Conservation (phyloP, 2,329 filamentous ascomycete genomes). For the Fusarium sulawesiense region DNA sequence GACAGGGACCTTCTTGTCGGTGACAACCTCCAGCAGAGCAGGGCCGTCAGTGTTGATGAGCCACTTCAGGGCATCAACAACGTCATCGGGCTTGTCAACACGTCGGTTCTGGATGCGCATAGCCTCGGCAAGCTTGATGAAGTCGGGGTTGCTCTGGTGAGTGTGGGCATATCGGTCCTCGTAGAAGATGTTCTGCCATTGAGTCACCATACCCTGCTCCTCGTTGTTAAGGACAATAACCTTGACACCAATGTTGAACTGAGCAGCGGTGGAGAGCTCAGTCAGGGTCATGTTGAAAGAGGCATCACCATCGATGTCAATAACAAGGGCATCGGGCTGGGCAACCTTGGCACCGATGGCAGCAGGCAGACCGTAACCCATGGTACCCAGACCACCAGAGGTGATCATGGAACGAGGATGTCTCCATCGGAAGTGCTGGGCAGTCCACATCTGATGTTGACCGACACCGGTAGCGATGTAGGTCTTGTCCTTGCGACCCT, state of each 20-base stretch:
- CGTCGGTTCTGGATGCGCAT: conserved; percentile 86
- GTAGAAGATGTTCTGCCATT: conserved; percentile 98
- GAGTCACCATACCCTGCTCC: conserved; percentile 98
- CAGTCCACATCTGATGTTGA: conserved; percentile 99
- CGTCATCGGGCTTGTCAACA: conserved; percentile 78
- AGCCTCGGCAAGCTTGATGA: conserved; percentile 89
- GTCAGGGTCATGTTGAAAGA: conserved; percentile 99
- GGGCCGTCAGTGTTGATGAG: conserved; percentile 91
- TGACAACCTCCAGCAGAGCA: conserved; percentile 89
- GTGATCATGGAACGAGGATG: conserved; percentile 94
- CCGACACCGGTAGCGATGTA: conserved; percentile 95
- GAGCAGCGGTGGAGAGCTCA: conserved; percentile 89
- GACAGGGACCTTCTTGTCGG: conserved; percentile 93
- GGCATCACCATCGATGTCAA: conserved; percentile 98
- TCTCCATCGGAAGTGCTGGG: conserved; percentile 96
- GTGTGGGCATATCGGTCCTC: conserved; percentile 93
- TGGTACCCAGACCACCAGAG: conserved; percentile 86
- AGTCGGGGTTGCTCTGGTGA: conserved; percentile 95
- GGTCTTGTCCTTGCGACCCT: conserved; percentile 81
- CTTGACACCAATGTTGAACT: conserved; percentile 98
- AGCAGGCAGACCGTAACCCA: conserved; percentile 94
- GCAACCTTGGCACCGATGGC: conserved; percentile 94
- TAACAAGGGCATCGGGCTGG: conserved; percentile 81
- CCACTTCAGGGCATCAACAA: conserved; percentile 84
- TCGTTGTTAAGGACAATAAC: conserved; percentile 95